phyloP scores from a whole-genome alignment of 2,329 filamentous ascomycete species.

The Colletotrichum tabaci region DNA sequence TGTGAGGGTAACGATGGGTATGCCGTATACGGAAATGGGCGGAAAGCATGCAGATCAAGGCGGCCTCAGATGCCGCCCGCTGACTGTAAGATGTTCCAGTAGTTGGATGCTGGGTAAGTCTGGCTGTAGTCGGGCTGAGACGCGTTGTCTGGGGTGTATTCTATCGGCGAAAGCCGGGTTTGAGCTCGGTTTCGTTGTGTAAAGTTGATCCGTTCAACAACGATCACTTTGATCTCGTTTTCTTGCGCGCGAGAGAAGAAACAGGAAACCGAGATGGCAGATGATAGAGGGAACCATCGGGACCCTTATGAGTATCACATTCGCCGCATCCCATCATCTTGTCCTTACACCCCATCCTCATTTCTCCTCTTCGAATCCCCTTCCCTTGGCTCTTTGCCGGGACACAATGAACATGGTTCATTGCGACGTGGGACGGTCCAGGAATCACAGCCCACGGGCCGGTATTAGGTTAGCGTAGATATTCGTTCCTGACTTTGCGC shows the following conservation, averaged over 20 bases:
- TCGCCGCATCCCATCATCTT: slow-evolving; percentile 10
- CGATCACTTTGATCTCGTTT: background rate
- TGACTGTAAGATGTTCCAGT: background rate
- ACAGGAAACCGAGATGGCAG: background rate
- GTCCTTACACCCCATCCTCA: background rate
- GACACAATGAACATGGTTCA: background rate
- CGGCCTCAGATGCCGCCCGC: background rate
- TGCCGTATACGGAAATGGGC: slow-evolving; percentile 1
- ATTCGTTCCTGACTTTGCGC: slow-evolving; percentile 2
- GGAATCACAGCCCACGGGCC: slow-evolving; percentile 4
- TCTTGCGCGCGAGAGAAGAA: background rate
- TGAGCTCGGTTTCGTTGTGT: background rate
- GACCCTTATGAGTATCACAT: slow-evolving; percentile 15
- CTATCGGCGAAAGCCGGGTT: background rate
- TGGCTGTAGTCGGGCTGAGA: background rate
- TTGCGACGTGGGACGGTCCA: background rate
- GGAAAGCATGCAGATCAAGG: background rate
- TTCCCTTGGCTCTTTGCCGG: background rate
- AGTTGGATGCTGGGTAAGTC: background rate
- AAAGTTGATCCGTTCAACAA: background rate
- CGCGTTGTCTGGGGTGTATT: background rate
- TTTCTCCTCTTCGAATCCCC: slow-evolving; percentile 1
- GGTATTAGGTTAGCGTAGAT: background rate
- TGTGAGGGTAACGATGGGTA: slow-evolving; percentile 3
- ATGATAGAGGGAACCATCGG: background rate